Evolutionary conservation across 768 basidiomycete species (phyloP).

Genomic region (Hygrophorus russula): DNA sequence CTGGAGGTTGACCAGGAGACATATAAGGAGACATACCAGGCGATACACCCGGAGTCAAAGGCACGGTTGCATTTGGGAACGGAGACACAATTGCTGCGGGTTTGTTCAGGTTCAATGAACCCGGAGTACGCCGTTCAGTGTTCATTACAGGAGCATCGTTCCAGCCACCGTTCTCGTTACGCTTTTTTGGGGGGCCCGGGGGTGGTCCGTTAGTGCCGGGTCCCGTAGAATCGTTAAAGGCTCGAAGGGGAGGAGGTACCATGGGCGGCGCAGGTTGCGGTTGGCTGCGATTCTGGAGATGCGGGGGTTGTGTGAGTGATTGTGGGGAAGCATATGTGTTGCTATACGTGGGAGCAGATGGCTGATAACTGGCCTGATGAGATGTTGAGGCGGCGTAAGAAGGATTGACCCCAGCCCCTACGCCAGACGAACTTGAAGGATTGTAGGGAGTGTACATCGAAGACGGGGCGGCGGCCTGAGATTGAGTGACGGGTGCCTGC

Average conservation of each 20-base stretch:
- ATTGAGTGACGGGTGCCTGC: neutral
- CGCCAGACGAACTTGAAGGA: constrained; percentile 9
- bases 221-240: neutral
- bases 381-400: constrained; percentile 8
- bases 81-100: constrained; percentile 75
- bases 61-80: constrained; percentile 61
- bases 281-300: constrained; percentile 4
- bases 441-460: constrained; percentile 16
- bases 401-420: constrained; percentile 9
- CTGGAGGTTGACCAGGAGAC: constrained; percentile 30
- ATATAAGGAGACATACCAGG: constrained; percentile 36
- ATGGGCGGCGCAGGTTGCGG: neutral
- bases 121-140: constrained; percentile 31
- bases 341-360: constrained; percentile 12
- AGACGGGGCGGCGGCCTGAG: constrained; percentile 10
- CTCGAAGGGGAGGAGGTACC: neutral
- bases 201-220: neutral
- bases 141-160: constrained; percentile 66
- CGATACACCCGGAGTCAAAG: constrained; percentile 29
- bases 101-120: constrained; percentile 36
- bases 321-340: constrained; percentile 7
- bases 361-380: constrained; percentile 6
- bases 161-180: constrained; percentile 74
- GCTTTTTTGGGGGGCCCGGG: constrained; percentile 41
- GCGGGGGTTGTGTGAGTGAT: constrained; percentile 8